Conservation (phyloP, 495 filamentous ascomycete genomes). For the Physcia stellaris region DNA sequence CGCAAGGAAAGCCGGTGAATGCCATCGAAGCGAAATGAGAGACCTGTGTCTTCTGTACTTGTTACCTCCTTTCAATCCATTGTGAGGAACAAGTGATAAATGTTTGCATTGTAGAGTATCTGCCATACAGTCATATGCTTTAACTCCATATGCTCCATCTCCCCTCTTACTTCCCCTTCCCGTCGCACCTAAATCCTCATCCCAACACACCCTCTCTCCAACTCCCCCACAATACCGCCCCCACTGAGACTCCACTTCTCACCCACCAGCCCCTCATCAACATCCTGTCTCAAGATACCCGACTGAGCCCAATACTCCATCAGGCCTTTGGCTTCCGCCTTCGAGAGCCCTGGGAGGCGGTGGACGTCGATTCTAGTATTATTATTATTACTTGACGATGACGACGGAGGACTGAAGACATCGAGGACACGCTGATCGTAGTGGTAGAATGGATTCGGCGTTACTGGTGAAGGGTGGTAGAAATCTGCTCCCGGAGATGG, state of each 20-base stretch:
- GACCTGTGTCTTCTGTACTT: no score
- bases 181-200: conserved; percentile 25
- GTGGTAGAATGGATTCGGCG: conserved; percentile 43
- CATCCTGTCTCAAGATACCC: conserved; percentile 54
- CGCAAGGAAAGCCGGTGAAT: no score
- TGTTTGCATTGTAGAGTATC: no score
- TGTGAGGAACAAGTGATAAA: no score
- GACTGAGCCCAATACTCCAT: conserved; percentile 92
- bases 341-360: conserved; percentile 50
- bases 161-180: no score
- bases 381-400: no score
- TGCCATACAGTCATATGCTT: no score
- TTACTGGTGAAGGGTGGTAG: conserved; percentile 5
- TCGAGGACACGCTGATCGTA: conserved; percentile 55
- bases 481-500: conserved; percentile 21
- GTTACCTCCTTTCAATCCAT: no score
- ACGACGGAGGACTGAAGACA: conserved; percentile 25
- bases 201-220: conserved; percentile 51
- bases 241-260: conserved; percentile 81
- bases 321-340: conserved; percentile 59
- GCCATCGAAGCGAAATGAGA: no score
- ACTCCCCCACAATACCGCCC: conserved; percentile 71
- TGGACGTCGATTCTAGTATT: conserved; percentile 36
- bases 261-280: conserved; percentile 59
- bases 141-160: no score